Evolutionary conservation across 2,329 filamentous ascomycete genomes (phyloP).

Genomic region (Cytospora paraplurivora): DNA sequence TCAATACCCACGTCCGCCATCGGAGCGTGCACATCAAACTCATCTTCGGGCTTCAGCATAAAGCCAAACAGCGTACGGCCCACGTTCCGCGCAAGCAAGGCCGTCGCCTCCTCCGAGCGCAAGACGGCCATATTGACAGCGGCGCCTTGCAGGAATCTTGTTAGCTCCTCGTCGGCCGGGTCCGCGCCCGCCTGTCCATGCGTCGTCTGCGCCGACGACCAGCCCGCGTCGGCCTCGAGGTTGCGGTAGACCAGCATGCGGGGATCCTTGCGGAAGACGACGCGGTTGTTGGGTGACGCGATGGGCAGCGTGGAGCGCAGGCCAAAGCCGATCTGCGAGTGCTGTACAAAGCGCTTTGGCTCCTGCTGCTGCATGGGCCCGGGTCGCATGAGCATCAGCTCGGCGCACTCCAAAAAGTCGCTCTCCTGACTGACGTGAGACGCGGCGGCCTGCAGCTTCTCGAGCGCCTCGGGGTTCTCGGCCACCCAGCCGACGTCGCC

Average conservation of each 20-base stretch:
- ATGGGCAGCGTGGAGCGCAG: constrained; percentile 14
- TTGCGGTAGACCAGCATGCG: constrained; percentile 25
- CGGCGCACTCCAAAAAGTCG: constrained; percentile 33
- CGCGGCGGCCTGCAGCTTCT: constrained; percentile 31
- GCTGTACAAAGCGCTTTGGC: background rate
- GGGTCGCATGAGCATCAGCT: constrained; percentile 23
- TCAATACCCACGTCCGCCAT: constrained; percentile 25
- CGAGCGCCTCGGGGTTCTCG: constrained; percentile 31
- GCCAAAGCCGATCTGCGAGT: no score
- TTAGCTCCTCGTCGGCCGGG: no score
- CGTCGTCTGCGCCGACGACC: no score
- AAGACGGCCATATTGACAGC: no score
- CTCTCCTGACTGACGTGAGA: constrained; percentile 31
- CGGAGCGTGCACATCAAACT: constrained; percentile 3
- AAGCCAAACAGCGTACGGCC: background rate
- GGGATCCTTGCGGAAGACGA: constrained; percentile 16
- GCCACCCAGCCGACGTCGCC: constrained; percentile 34
- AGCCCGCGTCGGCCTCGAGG: constrained; percentile 10
- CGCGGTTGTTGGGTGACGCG: constrained; percentile 15
- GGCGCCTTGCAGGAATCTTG: no score
- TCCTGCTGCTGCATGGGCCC: background rate
- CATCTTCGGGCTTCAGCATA: constrained; percentile 3
- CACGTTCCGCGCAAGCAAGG: constrained; percentile 1
- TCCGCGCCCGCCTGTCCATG: no score
- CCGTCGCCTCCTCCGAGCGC: no score